These are phyloP conservation scores for Naematelia aurantialba DNA, from an alignment of 768 basidiomycete species.

Conservation along the genomic window DNA sequence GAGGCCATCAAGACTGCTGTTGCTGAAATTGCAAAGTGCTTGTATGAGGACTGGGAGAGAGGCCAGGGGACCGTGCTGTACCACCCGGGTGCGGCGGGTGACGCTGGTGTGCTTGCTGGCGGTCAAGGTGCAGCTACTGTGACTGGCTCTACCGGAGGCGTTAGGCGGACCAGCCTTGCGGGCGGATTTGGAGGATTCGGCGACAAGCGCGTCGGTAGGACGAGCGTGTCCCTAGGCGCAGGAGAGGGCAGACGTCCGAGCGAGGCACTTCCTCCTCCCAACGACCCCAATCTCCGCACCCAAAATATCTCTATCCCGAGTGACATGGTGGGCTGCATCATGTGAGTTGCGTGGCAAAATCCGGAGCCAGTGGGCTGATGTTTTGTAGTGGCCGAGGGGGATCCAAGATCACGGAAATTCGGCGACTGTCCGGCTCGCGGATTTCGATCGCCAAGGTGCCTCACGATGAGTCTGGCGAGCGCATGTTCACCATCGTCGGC, in stretches of 20 bases:
- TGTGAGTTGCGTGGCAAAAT: constrained; percentile 27
- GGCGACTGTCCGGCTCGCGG: constrained; percentile 92
- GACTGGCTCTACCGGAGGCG: constrained; percentile 49
- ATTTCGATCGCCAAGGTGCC: constrained; percentile 98
- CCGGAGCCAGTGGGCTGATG: constrained; percentile 4
- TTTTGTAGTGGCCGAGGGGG: constrained; percentile 93
- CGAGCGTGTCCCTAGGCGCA: constrained; percentile 56
- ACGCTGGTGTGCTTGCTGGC: constrained; percentile 51
- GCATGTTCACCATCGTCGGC: constrained; percentile 97
- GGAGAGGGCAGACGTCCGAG: constrained; percentile 47
- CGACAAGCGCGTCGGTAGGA: constrained; percentile 49
- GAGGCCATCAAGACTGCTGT: constrained; percentile 91
- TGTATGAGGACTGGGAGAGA: constrained; percentile 95
- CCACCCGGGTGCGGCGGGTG: constrained; percentile 75
- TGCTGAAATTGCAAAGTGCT: constrained; percentile 89
- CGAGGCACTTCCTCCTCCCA: constrained; percentile 23
- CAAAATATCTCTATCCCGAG: constrained; percentile 99
- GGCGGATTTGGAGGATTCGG: constrained; percentile 32
- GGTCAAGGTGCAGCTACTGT: constrained; percentile 49
- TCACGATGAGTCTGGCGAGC: constrained; percentile 98
- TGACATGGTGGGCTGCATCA: constrained; percentile 82
- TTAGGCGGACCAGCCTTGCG: constrained; percentile 43
- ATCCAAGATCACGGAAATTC: constrained; percentile 98
- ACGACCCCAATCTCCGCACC: constrained; percentile 75
- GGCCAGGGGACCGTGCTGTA: constrained; percentile 90